These are phyloP conservation scores for Saccharomycopsis olivae DNA, from an alignment of 805 yeast genomes.

Conservation along the genomic window DNA sequence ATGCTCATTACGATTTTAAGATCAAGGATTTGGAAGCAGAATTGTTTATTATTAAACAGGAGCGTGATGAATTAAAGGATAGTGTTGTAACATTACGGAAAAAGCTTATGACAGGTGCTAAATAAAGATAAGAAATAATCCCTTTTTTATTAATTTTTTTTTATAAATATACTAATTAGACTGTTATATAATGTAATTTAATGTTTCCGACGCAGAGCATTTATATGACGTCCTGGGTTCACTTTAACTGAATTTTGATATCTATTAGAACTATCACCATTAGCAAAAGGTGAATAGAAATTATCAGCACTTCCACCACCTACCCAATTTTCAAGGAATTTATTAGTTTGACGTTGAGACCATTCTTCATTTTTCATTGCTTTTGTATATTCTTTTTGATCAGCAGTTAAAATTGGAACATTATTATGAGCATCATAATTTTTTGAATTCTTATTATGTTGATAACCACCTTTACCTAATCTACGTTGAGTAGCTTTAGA, in stretches of 20 bases:
- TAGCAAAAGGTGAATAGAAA: constrained; percentile 78
- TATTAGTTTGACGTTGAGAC: constrained; percentile 79
- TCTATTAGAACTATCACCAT: constrained; percentile 35
- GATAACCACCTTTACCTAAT: constrained; percentile 71
- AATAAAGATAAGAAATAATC: neutral
- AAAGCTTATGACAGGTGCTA: constrained; percentile 26
- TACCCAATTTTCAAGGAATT: constrained; percentile 75
- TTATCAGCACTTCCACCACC: constrained; percentile 90
- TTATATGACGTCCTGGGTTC: constrained; percentile 79
- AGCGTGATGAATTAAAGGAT: constrained; percentile 67
- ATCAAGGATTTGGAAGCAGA: constrained; percentile 80
- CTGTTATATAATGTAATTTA: neutral
- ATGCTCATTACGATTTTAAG: constrained; percentile 61
- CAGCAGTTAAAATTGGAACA: constrained; percentile 68
- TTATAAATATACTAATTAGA: no score
- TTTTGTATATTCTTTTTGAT: constrained; percentile 85
- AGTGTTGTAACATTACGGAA: constrained; percentile 50
- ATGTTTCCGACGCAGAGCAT: constrained; percentile 39
- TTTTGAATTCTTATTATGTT: constrained; percentile 51
- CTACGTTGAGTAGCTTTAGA: constrained; percentile 63
- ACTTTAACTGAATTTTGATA: constrained; percentile 50
- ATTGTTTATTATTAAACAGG: constrained; percentile 68
- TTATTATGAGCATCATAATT: constrained; percentile 33
- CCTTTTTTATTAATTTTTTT: neutral
- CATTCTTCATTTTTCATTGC: constrained; percentile 83